These are phyloP conservation scores for Vitis amurensis DNA, from an alignment of 164 flowering plant genomes.

Conservation along the genomic window DNA sequence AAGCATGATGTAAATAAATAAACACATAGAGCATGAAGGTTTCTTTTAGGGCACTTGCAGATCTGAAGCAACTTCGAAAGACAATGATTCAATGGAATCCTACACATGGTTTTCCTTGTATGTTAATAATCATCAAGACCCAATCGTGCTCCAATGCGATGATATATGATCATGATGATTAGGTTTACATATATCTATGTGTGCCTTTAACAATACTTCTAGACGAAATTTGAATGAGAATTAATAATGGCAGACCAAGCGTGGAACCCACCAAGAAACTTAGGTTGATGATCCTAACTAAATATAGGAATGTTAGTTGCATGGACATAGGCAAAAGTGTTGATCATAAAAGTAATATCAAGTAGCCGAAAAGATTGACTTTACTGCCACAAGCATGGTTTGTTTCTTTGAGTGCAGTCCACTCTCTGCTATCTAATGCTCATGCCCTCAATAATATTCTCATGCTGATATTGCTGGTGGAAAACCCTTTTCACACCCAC, in stretches of 20 bases:
- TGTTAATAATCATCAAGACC: too few relatives aligned
- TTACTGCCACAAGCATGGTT: constrained; percentile 37
- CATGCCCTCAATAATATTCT: not conserved
- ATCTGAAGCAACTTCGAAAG: too few relatives aligned
- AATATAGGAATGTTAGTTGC: not conserved
- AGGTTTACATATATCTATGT: constrained; percentile 4
- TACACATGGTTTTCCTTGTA: too few relatives aligned
- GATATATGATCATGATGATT: too few relatives aligned
- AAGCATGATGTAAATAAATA: too few relatives aligned
- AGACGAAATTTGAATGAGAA: not conserved
- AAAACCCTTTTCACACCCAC: constrained; percentile 35
- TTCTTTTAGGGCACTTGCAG: too few relatives aligned
- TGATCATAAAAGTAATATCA: constrained; percentile 20
- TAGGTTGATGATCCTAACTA: not conserved
- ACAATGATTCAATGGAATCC: too few relatives aligned
- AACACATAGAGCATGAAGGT: too few relatives aligned
- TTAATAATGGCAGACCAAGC: constrained; percentile 12
- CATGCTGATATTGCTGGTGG: constrained; percentile 1
- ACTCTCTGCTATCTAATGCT: constrained; percentile 24
- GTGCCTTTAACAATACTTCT: not conserved
- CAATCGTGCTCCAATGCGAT: too few relatives aligned
- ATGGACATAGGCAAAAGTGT: constrained; percentile 13
- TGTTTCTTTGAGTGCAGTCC: constrained; percentile 65
- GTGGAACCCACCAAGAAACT: constrained; percentile 13
- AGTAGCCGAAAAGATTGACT: constrained; percentile 60